Evolutionary conservation across 225 moss, liverwort and hornwort genomes (phyloP).

Genomic region (Pseudisothecium myosuroides): DNA sequence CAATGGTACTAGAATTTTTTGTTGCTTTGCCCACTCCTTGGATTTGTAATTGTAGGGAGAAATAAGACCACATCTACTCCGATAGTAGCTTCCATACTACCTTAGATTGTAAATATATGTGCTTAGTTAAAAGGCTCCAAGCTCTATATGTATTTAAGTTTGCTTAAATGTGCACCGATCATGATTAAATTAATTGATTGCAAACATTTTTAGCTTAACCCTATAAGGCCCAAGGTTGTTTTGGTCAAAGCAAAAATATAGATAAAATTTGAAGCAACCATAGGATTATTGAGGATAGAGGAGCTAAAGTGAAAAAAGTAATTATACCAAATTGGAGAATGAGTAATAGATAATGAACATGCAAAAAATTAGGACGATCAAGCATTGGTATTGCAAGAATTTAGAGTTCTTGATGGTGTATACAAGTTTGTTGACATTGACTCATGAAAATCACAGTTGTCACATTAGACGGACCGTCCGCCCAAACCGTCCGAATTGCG

Average conservation of each 20-base stretch:
- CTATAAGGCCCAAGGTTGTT: accelerated
- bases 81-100: too few species aligned
- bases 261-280: accelerated
- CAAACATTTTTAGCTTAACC: too few species aligned
- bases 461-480: too few species aligned
- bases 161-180: too few species aligned
- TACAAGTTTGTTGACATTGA: not conserved
- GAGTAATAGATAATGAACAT: not conserved
- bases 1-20: not conserved
- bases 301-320: too few species aligned
- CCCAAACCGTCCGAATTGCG: too few species aligned
- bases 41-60: not conserved
- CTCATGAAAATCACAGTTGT: too few species aligned
- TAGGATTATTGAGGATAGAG: not conserved
- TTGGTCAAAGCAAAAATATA: not conserved
- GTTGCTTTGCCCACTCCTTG: not conserved
- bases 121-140: accelerated
- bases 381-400: not conserved
- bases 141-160: not conserved
- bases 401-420: accelerated
- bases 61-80: not conserved
- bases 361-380: not conserved
- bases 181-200: not conserved
- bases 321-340: not conserved
- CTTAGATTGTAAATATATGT: not conserved